Percentiles rank a stretch among this genome's conserved stretches.
Conservation (phyloP, 352 stramenopile species). For the Globisporangium parvum region DNA sequence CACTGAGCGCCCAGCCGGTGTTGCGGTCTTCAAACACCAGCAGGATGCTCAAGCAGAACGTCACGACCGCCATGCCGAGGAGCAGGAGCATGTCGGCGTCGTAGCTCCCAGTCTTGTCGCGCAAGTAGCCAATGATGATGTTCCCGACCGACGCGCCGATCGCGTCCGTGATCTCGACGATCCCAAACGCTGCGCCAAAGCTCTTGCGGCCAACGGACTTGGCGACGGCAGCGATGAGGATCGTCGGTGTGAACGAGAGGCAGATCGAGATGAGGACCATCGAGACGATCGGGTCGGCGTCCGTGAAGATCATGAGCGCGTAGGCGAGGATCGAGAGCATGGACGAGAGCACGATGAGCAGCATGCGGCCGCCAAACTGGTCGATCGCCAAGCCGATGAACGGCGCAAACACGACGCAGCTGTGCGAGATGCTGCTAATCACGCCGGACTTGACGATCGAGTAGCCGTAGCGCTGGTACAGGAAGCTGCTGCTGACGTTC, state of each 20-base stretch:
- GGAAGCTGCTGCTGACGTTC: slow-evolving; percentile 84
- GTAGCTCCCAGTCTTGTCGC: slow-evolving; percentile 75
- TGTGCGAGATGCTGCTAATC: slow-evolving; percentile 71
- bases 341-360: slow-evolving; percentile 68
- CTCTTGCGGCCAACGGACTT: slow-evolving; percentile 65
- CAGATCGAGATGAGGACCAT: slow-evolving; percentile 87
- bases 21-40: slow-evolving; percentile 60
- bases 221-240: slow-evolving; percentile 84
- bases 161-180: slow-evolving; percentile 82
- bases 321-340: slow-evolving; percentile 77
- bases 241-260: slow-evolving; percentile 82
- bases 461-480: slow-evolving; percentile 84
- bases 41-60: slow-evolving; percentile 63
- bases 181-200: slow-evolving; percentile 83
- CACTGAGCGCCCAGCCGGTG: slow-evolving; percentile 51
- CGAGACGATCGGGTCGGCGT: slow-evolving; percentile 64
- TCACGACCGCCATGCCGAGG: slow-evolving; percentile 56
- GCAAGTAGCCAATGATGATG: slow-evolving; percentile 77
- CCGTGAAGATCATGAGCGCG: slow-evolving; percentile 80
- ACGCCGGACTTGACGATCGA: slow-evolving; percentile 83
- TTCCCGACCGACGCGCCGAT: slow-evolving; percentile 81
- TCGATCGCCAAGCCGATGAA: slow-evolving; percentile 87
- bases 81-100: slow-evolving; percentile 83
- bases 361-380: slow-evolving; percentile 81
- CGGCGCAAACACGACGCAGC: slow-evolving; percentile 82